phyloP scores from a whole-genome alignment of 345 rosid genomes.

The Turritis glabra region DNA sequence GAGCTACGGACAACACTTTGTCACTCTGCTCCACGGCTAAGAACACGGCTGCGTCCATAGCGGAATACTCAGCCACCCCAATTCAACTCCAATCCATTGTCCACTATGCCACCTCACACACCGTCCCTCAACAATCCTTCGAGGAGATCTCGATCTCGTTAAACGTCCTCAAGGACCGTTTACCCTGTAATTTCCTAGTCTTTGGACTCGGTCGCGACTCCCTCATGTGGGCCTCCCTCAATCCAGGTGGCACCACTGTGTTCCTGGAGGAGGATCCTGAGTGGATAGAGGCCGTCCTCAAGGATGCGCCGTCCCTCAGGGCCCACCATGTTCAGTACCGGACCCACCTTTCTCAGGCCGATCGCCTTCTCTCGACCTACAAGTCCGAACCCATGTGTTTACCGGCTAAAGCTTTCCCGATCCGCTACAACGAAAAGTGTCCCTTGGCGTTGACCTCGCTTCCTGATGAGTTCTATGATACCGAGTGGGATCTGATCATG shows the following conservation, averaged over 20 bases:
- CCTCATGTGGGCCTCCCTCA: constrained; percentile 75
- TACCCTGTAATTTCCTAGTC: constrained; percentile 70
- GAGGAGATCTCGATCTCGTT: constrained; percentile 58
- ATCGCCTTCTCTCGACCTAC: constrained; percentile 46
- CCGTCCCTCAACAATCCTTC: constrained; percentile 59
- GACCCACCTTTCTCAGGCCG: constrained; percentile 59
- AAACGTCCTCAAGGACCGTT: constrained; percentile 47
- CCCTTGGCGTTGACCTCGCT: constrained; percentile 61
- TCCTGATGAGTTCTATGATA: constrained; percentile 78
- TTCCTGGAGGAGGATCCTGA: constrained; percentile 78
- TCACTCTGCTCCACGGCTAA: constrained; percentile 47
- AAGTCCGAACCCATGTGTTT: constrained; percentile 47
- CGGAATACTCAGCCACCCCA: constrained; percentile 49
- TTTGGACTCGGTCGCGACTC: constrained; percentile 79
- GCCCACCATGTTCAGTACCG: constrained; percentile 70
- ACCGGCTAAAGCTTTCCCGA: constrained; percentile 53
- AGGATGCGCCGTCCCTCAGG: constrained; percentile 46
- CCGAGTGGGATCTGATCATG: constrained; percentile 87
- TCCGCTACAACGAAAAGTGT: constrained; percentile 56
- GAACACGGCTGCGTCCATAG: constrained; percentile 15
- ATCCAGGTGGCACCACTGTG: constrained; percentile 66
- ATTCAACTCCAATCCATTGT: constrained; percentile 64
- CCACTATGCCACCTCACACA: constrained; percentile 67
- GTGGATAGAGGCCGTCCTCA: constrained; percentile 57
- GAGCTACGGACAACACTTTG: constrained; percentile 42